Evolutionary conservation across 345 rosid genomes (phyloP).

Genomic region (Gossypioides kirkii): DNA sequence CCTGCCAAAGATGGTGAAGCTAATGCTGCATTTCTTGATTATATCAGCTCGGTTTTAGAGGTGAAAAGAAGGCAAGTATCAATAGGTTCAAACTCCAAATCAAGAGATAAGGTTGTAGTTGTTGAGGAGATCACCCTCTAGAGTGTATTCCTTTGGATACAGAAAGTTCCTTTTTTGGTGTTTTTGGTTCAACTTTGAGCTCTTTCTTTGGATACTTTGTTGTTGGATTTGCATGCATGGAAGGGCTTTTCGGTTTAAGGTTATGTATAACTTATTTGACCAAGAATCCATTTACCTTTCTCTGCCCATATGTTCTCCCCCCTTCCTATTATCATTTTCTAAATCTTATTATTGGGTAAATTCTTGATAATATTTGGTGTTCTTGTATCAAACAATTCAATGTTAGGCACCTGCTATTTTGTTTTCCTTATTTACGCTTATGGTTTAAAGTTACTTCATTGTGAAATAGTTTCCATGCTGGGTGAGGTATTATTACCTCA

Average conservation of each 20-base stretch:
- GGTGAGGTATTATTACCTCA: background rate
- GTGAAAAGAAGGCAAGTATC: no score
- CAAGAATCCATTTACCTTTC: conserved; percentile 2
- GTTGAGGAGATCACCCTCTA: no score
- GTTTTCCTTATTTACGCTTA: no score
- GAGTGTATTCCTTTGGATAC: no score
- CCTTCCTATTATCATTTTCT: background rate
- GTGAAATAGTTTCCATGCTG: background rate
- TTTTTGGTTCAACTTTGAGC: background rate
- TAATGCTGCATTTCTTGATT: no score
- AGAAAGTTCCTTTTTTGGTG: background rate
- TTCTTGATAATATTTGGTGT: background rate
- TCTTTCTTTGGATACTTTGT: background rate
- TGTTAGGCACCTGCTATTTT: background rate
- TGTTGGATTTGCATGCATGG: conserved; percentile 8
- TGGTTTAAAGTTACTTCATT: background rate
- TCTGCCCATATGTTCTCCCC: background rate
- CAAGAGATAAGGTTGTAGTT: no score
- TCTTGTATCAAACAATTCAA: background rate
- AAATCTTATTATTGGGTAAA: background rate
- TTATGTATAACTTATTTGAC: no score
- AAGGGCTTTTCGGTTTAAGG: background rate
- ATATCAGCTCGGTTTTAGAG: no score
- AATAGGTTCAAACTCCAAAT: no score
- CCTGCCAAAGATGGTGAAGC: no score